Percentiles rank a stretch among this genome's conserved stretches.
These are phyloP conservation scores for Geosmithia flava DNA, from an alignment of 2,329 filamentous ascomycete genomes.

Conservation along the genomic window DNA sequence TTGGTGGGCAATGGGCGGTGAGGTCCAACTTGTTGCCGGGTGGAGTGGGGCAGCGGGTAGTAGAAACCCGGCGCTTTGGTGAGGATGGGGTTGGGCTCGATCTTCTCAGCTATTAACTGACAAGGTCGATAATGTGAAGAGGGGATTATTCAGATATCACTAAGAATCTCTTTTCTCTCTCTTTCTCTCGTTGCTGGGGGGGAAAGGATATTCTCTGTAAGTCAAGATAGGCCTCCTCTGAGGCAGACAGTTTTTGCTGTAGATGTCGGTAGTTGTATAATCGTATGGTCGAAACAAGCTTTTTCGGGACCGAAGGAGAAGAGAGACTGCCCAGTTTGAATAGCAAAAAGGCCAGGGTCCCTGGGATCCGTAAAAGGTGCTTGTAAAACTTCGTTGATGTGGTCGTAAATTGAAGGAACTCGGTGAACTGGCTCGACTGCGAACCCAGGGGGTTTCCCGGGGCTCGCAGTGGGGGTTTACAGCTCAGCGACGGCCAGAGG, in stretches of 20 bases:
- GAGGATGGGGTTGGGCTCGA: not conserved
- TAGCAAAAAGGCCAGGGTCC: not conserved
- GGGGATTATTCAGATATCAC: not conserved
- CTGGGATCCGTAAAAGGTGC: slow-evolving; percentile 9
- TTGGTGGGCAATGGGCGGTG: not conserved
- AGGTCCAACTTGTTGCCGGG: not conserved
- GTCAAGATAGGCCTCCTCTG: not conserved
- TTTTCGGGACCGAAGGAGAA: not conserved
- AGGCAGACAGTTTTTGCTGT: not conserved
- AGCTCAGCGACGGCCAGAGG: slow-evolving; percentile 77
- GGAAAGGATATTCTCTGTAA: not conserved
- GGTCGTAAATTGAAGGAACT: slow-evolving; percentile 32
- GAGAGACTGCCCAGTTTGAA: not conserved
- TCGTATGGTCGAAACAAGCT: not conserved
- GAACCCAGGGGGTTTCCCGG: slow-evolving; percentile 36
- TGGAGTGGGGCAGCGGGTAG: slow-evolving; percentile 5
- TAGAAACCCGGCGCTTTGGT: not conserved
- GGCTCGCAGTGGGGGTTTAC: slow-evolving; percentile 79
- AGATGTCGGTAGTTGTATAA: not conserved
- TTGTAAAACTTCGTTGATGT: slow-evolving; percentile 57
- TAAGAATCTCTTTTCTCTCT: not conserved
- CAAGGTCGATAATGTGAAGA: not conserved
- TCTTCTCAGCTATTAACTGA: not conserved
- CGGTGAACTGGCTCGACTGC: slow-evolving; percentile 79
- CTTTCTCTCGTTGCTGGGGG: too few relatives aligned